Conservation (phyloP, 2,329 filamentous ascomycete species). For the Epichloe gansuensis region DNA sequence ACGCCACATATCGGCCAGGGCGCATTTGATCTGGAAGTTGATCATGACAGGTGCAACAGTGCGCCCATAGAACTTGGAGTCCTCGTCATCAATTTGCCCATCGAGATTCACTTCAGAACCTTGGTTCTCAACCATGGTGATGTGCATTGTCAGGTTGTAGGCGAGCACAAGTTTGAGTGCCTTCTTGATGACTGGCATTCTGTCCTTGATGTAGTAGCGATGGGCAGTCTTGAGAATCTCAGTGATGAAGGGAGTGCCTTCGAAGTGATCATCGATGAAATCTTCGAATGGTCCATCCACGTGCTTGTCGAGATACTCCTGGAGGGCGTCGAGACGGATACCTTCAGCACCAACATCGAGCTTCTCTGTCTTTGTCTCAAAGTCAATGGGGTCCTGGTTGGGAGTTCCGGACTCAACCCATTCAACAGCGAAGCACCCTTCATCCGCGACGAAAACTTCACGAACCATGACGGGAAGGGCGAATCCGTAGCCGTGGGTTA, state of each 20-base stretch:
- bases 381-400: conserved; percentile 60
- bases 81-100: conserved; percentile 74
- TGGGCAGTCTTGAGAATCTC: conserved; percentile 94
- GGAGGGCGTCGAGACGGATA: conserved; percentile 65
- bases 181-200: conserved; percentile 83
- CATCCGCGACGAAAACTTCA: conserved; percentile 83
- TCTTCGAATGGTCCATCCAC: conserved; percentile 84
- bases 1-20: conserved; percentile 95
- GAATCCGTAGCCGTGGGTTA: conserved; percentile 93
- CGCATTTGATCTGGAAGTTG: conserved; percentile 98
- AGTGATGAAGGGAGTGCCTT: conserved; percentile 87
- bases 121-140: conserved; percentile 86
- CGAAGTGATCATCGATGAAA: conserved; percentile 92
- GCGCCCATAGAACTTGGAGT: conserved; percentile 80
- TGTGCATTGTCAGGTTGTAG: conserved; percentile 89
- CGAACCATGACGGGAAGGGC: conserved; percentile 85
- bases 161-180: conserved; percentile 88
- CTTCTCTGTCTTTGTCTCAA: conserved; percentile 76
- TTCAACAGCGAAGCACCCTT: conserved; percentile 84
- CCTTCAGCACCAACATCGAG: conserved; percentile 83
- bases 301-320: conserved; percentile 89
- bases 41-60: conserved; percentile 95
- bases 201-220: conserved; percentile 81
- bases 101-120: conserved; percentile 65
- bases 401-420: conserved; percentile 72